Percentiles rank a stretch among this genome's conserved stretches.
phyloP scores from a whole-genome alignment of 306 rosid genomes.

The Lathyrus tuberosus region DNA sequence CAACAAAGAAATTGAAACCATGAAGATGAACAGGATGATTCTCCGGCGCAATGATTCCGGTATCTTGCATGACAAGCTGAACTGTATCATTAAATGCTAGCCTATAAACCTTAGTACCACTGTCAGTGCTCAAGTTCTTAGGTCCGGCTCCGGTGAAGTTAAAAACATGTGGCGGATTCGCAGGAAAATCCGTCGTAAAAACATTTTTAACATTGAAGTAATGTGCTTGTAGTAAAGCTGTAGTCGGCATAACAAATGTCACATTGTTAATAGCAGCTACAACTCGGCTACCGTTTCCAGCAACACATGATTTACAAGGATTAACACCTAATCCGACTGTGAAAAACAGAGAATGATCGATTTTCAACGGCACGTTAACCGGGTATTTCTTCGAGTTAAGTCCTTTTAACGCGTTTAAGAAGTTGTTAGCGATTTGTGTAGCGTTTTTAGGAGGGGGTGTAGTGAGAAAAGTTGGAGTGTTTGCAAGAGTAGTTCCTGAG shows the following conservation, averaged over 20 bases:
- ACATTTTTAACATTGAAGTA: slow-evolving; percentile 68
- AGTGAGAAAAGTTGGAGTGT: slow-evolving; percentile 53
- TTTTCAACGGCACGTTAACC: slow-evolving; percentile 58
- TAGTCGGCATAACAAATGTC: slow-evolving; percentile 80
- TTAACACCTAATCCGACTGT: slow-evolving; percentile 67
- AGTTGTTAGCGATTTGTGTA: slow-evolving; percentile 65
- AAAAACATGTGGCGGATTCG: slow-evolving; percentile 59
- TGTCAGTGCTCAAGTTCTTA: slow-evolving; percentile 50
- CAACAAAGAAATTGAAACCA: slow-evolving; percentile 77
- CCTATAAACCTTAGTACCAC: slow-evolving; percentile 69
- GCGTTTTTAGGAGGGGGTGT: slow-evolving; percentile 74
- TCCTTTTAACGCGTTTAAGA: slow-evolving; percentile 55
- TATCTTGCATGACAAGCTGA: slow-evolving; percentile 80
- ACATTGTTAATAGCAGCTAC: slow-evolving; percentile 76
- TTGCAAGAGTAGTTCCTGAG: slow-evolving; percentile 62
- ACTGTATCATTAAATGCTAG: slow-evolving; percentile 65
- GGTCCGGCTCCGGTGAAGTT: slow-evolving; percentile 64
- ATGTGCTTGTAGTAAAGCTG: slow-evolving; percentile 81
- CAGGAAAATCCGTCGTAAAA: slow-evolving; percentile 80
- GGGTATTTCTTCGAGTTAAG: slow-evolving; percentile 77
- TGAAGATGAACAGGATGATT: slow-evolving; percentile 88
- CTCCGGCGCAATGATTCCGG: slow-evolving; percentile 71
- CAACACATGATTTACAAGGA: slow-evolving; percentile 72
- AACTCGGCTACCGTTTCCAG: slow-evolving; percentile 77
- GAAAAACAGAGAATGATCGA: slow-evolving; percentile 69